A percentile compares a stretch with the other conserved stretches of the same genome.
These are phyloP conservation scores for Puccinellia tenuiflora DNA, from an alignment of 176 grass and related monocot species.

Conservation along the genomic window DNA sequence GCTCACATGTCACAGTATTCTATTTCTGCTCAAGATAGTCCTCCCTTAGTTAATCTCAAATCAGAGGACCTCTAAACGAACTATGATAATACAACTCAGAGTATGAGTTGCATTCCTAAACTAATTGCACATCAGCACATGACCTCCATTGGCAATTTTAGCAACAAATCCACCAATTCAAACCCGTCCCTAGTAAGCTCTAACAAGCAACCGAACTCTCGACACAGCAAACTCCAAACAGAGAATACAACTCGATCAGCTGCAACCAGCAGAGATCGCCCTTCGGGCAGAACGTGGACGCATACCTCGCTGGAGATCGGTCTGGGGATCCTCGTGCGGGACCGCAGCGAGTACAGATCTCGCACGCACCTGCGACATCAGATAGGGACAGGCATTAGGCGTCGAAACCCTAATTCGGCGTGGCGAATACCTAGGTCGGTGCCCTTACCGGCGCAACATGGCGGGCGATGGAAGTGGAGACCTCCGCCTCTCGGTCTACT, in stretches of 20 bases:
- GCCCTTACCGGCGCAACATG: constrained; percentile 44
- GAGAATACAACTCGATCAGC: neutral
- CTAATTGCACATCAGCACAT: neutral
- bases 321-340: constrained; percentile 44
- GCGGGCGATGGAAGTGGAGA: constrained; percentile 15
- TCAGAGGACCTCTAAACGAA: neutral
- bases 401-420: constrained; percentile 6
- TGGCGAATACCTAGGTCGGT: neutral
- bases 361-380: constrained; percentile 49
- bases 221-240: neutral
- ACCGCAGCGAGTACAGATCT: constrained; percentile 51
- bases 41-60: neutral
- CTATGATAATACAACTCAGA: neutral
- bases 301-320: constrained; percentile 59
- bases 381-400: constrained; percentile 14
- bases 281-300: neutral
- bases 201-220: neutral
- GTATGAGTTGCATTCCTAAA: constrained; percentile 4
- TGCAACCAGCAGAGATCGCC: neutral
- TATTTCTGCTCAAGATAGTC: constrained; percentile 15
- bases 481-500: constrained; percentile 22
- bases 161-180: neutral
- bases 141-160: neutral
- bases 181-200: neutral
- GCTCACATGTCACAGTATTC: neutral